Evolutionary conservation across 1,284 basidiomycete species (phyloP), one percentile per base, ranked within the genome.

Genomic region (Pascua guehoae): DNA sequence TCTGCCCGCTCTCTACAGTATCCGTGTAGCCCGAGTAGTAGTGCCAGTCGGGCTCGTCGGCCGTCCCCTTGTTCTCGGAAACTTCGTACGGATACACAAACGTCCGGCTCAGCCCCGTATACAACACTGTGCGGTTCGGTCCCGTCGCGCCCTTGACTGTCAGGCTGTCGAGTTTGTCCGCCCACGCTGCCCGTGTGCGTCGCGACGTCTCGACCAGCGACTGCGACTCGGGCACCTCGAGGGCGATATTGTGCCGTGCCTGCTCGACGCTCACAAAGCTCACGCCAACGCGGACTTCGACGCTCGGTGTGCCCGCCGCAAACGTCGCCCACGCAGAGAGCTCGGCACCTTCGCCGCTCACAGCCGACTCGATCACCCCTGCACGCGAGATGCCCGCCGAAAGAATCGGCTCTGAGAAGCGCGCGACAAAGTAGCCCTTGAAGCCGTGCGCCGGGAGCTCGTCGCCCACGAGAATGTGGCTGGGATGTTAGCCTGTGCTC

Each of bases 221-320:
- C 45, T 78, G 80, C 0, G 80, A 82, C 61, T 73, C 59, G 16
- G 66, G 68, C 0, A 78, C 64, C 56, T 78, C 78, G 18, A 69
- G 63, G 39, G 89, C 84, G 0, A 79, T 84, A 82, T 65, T 88
- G 79, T 78, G 54, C 46, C 85, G 76, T 1, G 89, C 89, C 66
- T 90, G 88, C 8, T 86, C 85, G 14, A 86, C 77, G 0, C 86
- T 88, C 59, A 91, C 88, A 67, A 90, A 88, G 11, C 87, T 89
- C 10, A 88, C 86, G 0, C 87, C 88, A 1, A 91, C 78, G 10
- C 87, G 80, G 8, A 88, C 83, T 15, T 84, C 79, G 39, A 90
- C 81, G 2, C 70, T 70, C 14, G 67, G 63, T 14, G 78, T 77
- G 4, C 63, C 67, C 1, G 63, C 56, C 0, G 60, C 67, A 64